Evolutionary conservation across 202 grass and related monocot genomes (phyloP).

Genomic region (Panicum virgatum): DNA sequence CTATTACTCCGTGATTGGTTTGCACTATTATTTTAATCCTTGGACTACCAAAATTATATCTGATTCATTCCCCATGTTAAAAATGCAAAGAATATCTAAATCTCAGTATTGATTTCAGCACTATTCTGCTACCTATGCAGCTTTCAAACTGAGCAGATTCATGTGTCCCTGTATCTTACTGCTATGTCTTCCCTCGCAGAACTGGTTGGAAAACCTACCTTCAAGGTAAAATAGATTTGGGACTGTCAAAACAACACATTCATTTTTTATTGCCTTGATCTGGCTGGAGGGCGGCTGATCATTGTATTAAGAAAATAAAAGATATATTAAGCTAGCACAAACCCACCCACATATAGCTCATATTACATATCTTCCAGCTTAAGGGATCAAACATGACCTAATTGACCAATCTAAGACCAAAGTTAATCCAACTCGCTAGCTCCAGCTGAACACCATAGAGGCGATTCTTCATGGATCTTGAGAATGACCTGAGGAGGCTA

Average conservation of each 20-base stretch:
- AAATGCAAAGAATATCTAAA: background rate
- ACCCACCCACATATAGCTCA: too few species aligned
- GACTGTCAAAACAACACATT: background rate
- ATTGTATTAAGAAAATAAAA: too few species aligned
- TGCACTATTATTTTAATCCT: conserved; percentile 20
- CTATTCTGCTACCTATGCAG: conserved; percentile 46
- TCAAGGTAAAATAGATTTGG: conserved; percentile 54
- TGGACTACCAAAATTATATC: background rate
- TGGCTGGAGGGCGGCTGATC: too few species aligned
- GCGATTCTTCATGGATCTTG: too few species aligned
- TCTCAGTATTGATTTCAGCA: conserved; percentile 19
- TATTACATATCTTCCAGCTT: too few species aligned
- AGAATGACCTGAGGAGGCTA: too few species aligned
- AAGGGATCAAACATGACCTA: too few species aligned
- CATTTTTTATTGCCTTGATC: background rate
- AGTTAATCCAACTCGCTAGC: too few species aligned
- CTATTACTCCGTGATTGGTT: conserved; percentile 6
- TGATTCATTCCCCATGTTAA: conserved; percentile 13
- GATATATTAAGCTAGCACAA: too few species aligned
- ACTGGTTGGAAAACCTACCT: conserved; percentile 68
- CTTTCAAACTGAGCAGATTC: conserved; percentile 82
- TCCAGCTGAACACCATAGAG: too few species aligned
- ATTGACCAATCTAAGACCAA: too few species aligned
- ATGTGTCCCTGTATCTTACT: conserved; percentile 83
- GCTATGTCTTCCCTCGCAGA: conserved; percentile 62